Conservation (phyloP, 176 grass and related monocot genomes). For the Raddia guianensis region DNA sequence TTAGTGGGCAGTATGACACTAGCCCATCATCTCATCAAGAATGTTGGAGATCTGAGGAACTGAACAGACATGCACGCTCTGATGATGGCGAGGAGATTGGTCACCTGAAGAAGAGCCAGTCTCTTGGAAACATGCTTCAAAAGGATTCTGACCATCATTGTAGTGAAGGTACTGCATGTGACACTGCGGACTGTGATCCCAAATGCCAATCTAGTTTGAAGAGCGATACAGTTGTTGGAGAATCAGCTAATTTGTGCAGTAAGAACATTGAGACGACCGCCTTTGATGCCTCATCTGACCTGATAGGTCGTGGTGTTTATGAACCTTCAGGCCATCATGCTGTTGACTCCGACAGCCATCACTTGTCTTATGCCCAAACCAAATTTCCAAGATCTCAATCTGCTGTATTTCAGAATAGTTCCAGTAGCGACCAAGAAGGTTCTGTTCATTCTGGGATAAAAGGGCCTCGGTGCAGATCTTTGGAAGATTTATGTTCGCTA, state of each 20-base stretch:
- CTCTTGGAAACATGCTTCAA: constrained; percentile 60
- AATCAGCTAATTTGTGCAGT: constrained; percentile 20
- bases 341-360: constrained; percentile 32
- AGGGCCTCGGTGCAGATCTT: constrained; percentile 49
- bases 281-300: constrained; percentile 38
- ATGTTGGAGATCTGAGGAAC: constrained; percentile 59
- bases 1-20: constrained; percentile 33
- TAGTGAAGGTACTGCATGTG: constrained; percentile 41
- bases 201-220: constrained; percentile 32
- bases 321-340: constrained; percentile 52
- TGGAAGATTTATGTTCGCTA: constrained; percentile 50
- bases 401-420: constrained; percentile 49
- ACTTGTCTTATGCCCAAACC: constrained; percentile 34
- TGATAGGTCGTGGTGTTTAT: constrained; percentile 44
- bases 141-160: constrained; percentile 40
- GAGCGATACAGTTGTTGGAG: constrained; percentile 34
- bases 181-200: constrained; percentile 22
- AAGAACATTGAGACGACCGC: constrained; percentile 22
- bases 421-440: constrained; percentile 24
- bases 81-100: constrained; percentile 43
- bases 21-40: constrained; percentile 54
- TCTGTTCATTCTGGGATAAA: constrained; percentile 44
- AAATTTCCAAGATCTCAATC: constrained; percentile 65
- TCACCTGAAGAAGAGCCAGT: constrained; percentile 60
- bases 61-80: constrained; percentile 54